A percentile compares a stretch with the other conserved stretches of the same genome.
Evolutionary conservation across 768 basidiomycete genomes (phyloP).

Genomic region (Lanmaoa pseudosensibilis): DNA sequence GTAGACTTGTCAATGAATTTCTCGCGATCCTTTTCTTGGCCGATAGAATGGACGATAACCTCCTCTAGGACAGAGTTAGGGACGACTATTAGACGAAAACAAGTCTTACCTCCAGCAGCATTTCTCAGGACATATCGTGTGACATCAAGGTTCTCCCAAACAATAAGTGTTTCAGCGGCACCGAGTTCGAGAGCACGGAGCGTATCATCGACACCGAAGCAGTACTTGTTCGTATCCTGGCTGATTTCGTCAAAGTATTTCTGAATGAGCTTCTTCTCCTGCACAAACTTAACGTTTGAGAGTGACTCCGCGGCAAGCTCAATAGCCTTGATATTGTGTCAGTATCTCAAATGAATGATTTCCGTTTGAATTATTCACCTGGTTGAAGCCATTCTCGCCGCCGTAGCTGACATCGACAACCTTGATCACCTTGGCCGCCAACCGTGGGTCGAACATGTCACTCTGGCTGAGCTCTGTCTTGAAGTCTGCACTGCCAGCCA

Average conservation of each 20-base stretch:
- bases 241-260: slow-evolving; percentile 99
- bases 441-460: slow-evolving; percentile 91
- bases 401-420: slow-evolving; percentile 99
- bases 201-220: slow-evolving; percentile 97
- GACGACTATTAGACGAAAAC: not conserved
- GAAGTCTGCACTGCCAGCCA: slow-evolving; percentile 98
- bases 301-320: slow-evolving; percentile 95
- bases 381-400: slow-evolving; percentile 98
- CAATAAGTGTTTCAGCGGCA: slow-evolving; percentile 94
- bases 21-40: slow-evolving; percentile 89
- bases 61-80: slow-evolving; percentile 57
- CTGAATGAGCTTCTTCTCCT: slow-evolving; percentile 97
- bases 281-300: slow-evolving; percentile 98
- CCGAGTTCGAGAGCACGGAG: slow-evolving; percentile 95
- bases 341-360: not conserved
- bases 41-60: slow-evolving; percentile 75
- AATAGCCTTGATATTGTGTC: slow-evolving; percentile 64
- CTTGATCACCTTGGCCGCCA: slow-evolving; percentile 92
- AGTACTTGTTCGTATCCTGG: slow-evolving; percentile 93
- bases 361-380: slow-evolving; percentile 49
- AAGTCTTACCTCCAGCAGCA: slow-evolving; percentile 75
- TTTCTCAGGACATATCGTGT: slow-evolving; percentile 87
- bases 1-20: slow-evolving; percentile 97
- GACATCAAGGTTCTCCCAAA: slow-evolving; percentile 97
- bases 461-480: slow-evolving; percentile 96